Conservation (phyloP, 2,329 filamentous ascomycete species). For the Talaromyces sp. region DNA sequence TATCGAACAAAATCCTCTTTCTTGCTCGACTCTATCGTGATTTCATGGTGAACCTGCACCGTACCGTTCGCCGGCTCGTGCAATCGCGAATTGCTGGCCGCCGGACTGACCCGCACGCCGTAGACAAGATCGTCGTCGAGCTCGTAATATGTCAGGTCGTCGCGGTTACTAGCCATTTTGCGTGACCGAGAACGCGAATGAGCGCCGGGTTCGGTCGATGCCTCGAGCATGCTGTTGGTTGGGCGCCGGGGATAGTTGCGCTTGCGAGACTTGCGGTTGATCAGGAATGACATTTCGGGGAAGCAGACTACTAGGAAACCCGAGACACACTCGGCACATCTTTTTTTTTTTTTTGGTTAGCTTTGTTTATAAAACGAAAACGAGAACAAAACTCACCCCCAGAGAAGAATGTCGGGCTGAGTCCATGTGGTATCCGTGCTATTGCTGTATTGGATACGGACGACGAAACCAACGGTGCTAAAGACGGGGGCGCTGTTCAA, state of each 20-base stretch:
- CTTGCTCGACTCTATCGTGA: conserved; percentile 10
- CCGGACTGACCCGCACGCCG: conserved; percentile 10
- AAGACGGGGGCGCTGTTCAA: conserved; percentile 8
- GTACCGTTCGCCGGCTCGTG: conserved; percentile 12
- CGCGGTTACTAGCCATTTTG: conserved; percentile 7
- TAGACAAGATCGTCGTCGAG: conserved; percentile 12
- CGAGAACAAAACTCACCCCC: conserved; percentile 4
- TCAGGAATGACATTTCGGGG: conserved; percentile 11
- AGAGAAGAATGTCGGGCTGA: conserved; percentile 12
- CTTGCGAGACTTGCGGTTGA: conserved; percentile 5
- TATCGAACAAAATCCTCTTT: conserved; percentile 8
- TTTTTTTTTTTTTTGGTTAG: conserved; percentile 2
- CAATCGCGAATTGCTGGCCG: conserved; percentile 9
- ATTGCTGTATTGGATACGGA: conserved; percentile 8
- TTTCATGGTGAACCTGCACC: conserved; percentile 13
- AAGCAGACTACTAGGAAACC: conserved; percentile 12
- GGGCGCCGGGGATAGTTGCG: conserved; percentile 4
- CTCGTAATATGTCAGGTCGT: conserved; percentile 10
- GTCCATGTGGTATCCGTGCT: conserved; percentile 12
- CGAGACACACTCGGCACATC: conserved; percentile 8
- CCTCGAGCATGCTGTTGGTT: conserved; percentile 1
- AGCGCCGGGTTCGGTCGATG: neutral
- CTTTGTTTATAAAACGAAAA: neutral
- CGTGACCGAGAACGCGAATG: conserved; percentile 8
- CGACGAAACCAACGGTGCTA: conserved; percentile 12